phyloP scores from a whole-genome alignment of 2,329 filamentous ascomycete genomes.

The Colletotrichum agaves region DNA sequence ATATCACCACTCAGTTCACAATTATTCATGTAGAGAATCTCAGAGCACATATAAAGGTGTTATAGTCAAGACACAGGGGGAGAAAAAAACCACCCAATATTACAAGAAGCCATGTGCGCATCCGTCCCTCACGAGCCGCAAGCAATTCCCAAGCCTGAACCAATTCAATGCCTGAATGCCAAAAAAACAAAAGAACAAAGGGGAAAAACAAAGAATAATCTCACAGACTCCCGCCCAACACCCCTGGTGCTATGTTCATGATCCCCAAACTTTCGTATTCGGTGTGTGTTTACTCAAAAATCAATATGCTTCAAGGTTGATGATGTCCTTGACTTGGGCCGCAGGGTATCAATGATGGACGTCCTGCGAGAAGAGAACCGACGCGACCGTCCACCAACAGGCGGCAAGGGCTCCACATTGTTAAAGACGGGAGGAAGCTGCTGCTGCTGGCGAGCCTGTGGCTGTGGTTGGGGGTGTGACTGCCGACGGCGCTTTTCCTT shows the following conservation, averaged over 20 bases:
- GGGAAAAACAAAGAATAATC: too few relatives aligned
- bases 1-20: too few relatives aligned
- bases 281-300: conserved; percentile 22
- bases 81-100: too few relatives aligned
- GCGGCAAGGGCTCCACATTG: conserved; percentile 4
- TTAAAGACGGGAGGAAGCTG: neutral
- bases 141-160: too few relatives aligned
- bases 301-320: conserved; percentile 28
- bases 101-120: too few relatives aligned
- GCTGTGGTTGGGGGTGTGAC: conserved; percentile 12
- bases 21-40: too few relatives aligned
- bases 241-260: neutral
- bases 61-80: too few relatives aligned
- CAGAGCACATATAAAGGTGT: too few relatives aligned
- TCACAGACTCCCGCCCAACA: neutral
- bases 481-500: conserved; percentile 25
- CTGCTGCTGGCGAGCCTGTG: neutral
- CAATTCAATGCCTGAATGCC: too few relatives aligned
- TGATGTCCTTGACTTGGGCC: conserved; percentile 29
- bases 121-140: too few relatives aligned
- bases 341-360: conserved; percentile 24
- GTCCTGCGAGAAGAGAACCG: conserved; percentile 33
- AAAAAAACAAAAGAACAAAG: too few relatives aligned
- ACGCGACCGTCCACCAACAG: conserved; percentile 22
- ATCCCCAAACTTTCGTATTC: neutral